A percentile compares a stretch with the other conserved stretches of the same genome.
These are phyloP conservation scores for Ganoderma sinense DNA, from an alignment of 1,284 basidiomycete genomes.

Conservation along the genomic window DNA sequence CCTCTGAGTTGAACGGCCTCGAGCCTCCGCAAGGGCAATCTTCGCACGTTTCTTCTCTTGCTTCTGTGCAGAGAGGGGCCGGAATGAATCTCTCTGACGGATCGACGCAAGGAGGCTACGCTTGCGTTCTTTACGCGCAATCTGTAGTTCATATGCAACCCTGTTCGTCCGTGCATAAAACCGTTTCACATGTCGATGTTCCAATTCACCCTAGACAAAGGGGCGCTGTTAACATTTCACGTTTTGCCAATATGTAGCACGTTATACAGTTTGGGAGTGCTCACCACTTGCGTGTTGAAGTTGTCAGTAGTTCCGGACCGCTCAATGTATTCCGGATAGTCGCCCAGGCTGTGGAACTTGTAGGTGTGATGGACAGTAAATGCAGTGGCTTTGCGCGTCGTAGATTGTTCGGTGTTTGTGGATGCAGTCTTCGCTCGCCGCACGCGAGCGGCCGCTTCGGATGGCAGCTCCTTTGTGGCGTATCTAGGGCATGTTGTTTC, in stretches of 20 bases:
- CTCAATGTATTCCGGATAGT: slow-evolving; percentile 40
- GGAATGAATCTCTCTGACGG: not conserved
- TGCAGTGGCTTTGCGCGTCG: not conserved
- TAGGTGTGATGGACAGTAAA: slow-evolving; percentile 37
- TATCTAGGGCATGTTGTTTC: slow-evolving; percentile 24
- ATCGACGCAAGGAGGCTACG: slow-evolving; percentile 10
- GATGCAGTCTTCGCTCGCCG: not conserved
- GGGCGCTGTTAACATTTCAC: too few species aligned
- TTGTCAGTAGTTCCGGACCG: slow-evolving; percentile 44
- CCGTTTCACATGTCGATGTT: slow-evolving; percentile 41
- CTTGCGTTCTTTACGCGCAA: too few species aligned
- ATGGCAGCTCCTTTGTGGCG: slow-evolving; percentile 37
- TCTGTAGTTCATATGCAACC: slow-evolving; percentile 28
- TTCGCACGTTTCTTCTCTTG: too few species aligned
- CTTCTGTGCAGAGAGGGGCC: not conserved
- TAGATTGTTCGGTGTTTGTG: not conserved
- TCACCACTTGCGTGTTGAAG: slow-evolving; percentile 18
- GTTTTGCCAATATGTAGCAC: too few species aligned
- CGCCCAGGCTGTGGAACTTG: slow-evolving; percentile 42
- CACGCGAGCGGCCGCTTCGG: slow-evolving; percentile 30
- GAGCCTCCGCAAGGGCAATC: too few species aligned
- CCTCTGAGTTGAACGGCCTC: not conserved
- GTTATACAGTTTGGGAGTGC: too few species aligned
- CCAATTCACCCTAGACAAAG: slow-evolving; percentile 36
- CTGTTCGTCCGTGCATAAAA: slow-evolving; percentile 43